A percentile compares a stretch with the other conserved stretches of the same genome.
These are phyloP conservation scores for Podochytrium sp. DNA, from an alignment of 192 early-diverging fungal species.

Conservation along the genomic window DNA sequence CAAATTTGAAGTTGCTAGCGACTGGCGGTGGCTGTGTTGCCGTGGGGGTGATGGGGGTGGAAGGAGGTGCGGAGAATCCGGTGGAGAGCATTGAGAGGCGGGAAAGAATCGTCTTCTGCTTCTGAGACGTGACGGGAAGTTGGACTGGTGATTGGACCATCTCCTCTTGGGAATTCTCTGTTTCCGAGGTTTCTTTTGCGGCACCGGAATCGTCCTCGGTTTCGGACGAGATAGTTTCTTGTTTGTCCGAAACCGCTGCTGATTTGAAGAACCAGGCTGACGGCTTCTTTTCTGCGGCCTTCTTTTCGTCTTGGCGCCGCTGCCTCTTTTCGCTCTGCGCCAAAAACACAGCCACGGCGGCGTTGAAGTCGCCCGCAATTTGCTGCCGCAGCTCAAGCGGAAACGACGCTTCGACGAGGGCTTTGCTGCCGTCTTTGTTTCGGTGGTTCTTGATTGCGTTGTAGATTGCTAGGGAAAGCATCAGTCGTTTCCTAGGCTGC, in stretches of 20 bases:
- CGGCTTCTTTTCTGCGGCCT: neutral
- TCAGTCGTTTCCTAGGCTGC: too few relatives aligned
- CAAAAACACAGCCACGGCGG: neutral
- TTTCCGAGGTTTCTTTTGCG: neutral
- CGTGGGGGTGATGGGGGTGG: neutral
- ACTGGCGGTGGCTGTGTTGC: neutral
- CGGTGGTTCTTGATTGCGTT: slow-evolving; percentile 21
- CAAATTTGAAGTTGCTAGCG: neutral
- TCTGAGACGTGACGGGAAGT: neutral
- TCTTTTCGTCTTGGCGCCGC: neutral
- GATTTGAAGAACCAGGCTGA: neutral
- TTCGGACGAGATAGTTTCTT: neutral
- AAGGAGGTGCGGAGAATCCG: neutral
- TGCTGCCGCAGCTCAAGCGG: slow-evolving; percentile 13
- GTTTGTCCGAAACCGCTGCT: neutral
- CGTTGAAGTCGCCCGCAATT: neutral
- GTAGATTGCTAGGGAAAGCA: slow-evolving; percentile 7
- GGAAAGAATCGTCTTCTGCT: neutral
- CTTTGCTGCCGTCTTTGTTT: slow-evolving; percentile 8
- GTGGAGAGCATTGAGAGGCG: neutral
- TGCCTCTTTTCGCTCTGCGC: neutral
- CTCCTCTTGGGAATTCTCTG: too few relatives aligned
- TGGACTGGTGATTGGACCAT: too few relatives aligned
- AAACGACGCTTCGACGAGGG: slow-evolving; percentile 8
- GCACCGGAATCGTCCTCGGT: neutral